Evolutionary conservation across 495 filamentous ascomycete genomes (phyloP).

Genomic region (Aspergillus heteromorphus): DNA sequence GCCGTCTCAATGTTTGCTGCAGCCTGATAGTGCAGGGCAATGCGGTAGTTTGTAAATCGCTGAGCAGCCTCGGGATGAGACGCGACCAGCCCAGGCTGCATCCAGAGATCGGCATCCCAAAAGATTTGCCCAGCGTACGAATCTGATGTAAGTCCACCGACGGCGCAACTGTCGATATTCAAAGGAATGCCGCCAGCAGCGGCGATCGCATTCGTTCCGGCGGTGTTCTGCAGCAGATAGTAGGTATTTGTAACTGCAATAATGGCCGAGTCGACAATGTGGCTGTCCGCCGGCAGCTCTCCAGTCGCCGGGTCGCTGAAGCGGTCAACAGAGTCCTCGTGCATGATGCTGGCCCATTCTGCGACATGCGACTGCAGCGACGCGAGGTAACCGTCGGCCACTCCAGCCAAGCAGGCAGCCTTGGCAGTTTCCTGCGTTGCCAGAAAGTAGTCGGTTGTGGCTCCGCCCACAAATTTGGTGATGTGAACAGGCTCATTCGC

Average conservation of each 20-base stretch:
- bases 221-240: conserved; percentile 65
- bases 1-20: conserved; percentile 43
- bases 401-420: conserved; percentile 37
- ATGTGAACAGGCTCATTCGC: conserved; percentile 46
- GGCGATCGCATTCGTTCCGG: conserved; percentile 47
- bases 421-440: conserved; percentile 48
- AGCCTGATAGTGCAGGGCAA: conserved; percentile 48
- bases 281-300: conserved; percentile 51
- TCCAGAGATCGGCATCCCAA: conserved; percentile 66
- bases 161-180: conserved; percentile 53
- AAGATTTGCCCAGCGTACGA: conserved; percentile 59
- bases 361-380: conserved; percentile 44
- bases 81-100: conserved; percentile 58
- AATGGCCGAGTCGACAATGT: conserved; percentile 58
- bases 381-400: conserved; percentile 40
- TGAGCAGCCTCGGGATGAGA: conserved; percentile 53
- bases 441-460: conserved; percentile 56
- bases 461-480: conserved; percentile 55
- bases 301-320: conserved; percentile 54
- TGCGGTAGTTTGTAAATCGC: conserved; percentile 55
- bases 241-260: conserved; percentile 61
- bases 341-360: conserved; percentile 53
- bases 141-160: conserved; percentile 57
- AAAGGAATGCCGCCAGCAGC: conserved; percentile 35
- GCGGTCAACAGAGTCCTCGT: conserved; percentile 55